phyloP scores from a whole-genome alignment of 2,329 filamentous ascomycete genomes.

The Didymella sp. region DNA sequence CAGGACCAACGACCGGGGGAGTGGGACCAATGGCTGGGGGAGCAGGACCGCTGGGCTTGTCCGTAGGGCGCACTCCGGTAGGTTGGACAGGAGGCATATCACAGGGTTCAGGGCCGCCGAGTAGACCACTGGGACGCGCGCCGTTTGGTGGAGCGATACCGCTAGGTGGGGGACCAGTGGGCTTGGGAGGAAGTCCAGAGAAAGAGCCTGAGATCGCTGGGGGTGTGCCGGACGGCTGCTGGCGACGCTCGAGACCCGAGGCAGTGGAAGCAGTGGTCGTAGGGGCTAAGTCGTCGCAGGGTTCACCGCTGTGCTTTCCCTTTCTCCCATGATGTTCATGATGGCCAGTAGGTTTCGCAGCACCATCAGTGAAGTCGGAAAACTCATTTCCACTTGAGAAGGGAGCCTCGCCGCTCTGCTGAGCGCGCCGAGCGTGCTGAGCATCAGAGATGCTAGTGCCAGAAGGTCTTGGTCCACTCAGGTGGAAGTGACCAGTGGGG shows the following conservation, averaged over 20 bases:
- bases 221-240: background rate
- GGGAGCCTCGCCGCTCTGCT: slow-evolving; percentile 7
- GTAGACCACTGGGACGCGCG: background rate
- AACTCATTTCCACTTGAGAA: slow-evolving; percentile 5
- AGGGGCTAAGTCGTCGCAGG: background rate
- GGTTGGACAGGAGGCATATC: background rate
- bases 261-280: background rate
- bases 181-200: background rate
- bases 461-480: background rate
- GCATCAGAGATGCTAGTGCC: background rate
- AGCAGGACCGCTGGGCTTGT: background rate
- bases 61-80: background rate
- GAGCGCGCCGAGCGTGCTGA: slow-evolving; percentile 1
- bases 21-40: background rate
- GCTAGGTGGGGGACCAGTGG: background rate
- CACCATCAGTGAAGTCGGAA: slow-evolving; percentile 11
- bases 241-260: slow-evolving; percentile 6
- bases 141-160: background rate
- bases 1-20: too few species aligned
- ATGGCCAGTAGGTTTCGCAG: slow-evolving; percentile 8
- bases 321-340: slow-evolving; percentile 7
- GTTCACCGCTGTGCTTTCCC: background rate
- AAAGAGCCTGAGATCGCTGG: too few species aligned
- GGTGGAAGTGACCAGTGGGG: slow-evolving; percentile 9
- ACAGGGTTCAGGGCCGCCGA: background rate